Evolutionary conservation across 2,329 filamentous ascomycete genomes (phyloP), one percentile per base, ranked within the genome.

Genomic region (Nothopassalora personata): DNA sequence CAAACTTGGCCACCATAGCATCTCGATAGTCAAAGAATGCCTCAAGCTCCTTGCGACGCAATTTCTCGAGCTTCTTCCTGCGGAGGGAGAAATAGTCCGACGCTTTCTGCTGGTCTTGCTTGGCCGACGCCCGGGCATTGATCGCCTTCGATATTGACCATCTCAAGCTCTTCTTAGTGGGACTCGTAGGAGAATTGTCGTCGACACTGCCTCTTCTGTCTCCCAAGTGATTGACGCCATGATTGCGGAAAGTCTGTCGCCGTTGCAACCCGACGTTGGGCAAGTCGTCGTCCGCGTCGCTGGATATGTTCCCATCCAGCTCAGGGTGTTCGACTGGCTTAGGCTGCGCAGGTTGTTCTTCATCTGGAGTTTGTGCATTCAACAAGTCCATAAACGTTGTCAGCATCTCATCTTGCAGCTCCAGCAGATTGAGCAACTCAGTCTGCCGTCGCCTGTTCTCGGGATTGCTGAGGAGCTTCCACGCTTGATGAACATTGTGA

Each of bases 201-300:
- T 59, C 52, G 39, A 57, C 27, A 31, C 53, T 56, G n/a, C 63
- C 56, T 18, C 52, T 51, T 13, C 56, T 43, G 33, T 64, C 63
- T 33, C 58, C 58, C 11, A 60, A 47, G 50, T 63, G 63, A 27
- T 50, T 57, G 11, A 50, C 53, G 45, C 56, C 59, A 51, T 51
- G 49, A 11, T 51, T 51, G 46, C 59, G 60, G n/a, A 46, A 51
- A 23, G 67, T 68, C 59, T 65, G 66, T 33, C 68, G 50, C 13
- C 65, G 60, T 30, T 63, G 58, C 15, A 66, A 30, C 3, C 67
- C 65, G n/a, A 68, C 56, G 27, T 67, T 64, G 10, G 68, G 68
- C 18, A 72, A 59, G 28, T 69, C 68, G 47, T 72, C 70, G 39
- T 72, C 70, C 9, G 68, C 68, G 60, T 72, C 70, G 60, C 70